These are phyloP conservation scores for Tetragonia tetragonoides DNA, from an alignment of 148 eudicot genomes.

Conservation along the genomic window DNA sequence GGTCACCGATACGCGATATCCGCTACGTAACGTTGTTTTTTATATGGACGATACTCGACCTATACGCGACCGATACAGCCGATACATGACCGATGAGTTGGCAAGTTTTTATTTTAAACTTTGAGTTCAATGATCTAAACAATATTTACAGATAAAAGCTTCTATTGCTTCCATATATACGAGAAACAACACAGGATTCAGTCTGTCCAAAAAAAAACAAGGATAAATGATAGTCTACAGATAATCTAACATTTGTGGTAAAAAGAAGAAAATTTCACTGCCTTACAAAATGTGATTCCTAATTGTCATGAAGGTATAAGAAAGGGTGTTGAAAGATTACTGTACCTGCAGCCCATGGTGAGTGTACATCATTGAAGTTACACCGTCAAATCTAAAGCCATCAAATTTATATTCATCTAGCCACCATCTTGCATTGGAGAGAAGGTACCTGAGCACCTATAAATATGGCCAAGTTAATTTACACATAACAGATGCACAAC, in stretches of 20 bases:
- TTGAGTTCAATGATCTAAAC: neutral
- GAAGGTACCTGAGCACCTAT: slow-evolving; percentile 88
- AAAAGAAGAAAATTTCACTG: neutral
- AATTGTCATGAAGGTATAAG: neutral
- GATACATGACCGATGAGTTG: too few relatives aligned
- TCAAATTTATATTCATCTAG: slow-evolving; percentile 97
- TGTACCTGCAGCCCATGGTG: slow-evolving; percentile 94
- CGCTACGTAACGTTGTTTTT: too few relatives aligned
- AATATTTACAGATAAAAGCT: neutral
- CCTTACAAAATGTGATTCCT: neutral
- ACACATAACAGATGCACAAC: slow-evolving; percentile 4
- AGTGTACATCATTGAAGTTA: slow-evolving; percentile 99
- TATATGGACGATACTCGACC: too few relatives aligned
- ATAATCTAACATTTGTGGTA: neutral
- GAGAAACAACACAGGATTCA: neutral
- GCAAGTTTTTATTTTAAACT: neutral
- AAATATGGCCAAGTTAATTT: slow-evolving; percentile 19
- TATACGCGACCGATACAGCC: too few relatives aligned
- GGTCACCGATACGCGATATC: too few relatives aligned
- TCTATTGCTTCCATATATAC: neutral
- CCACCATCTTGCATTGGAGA: slow-evolving; percentile 99
- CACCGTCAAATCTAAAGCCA: slow-evolving; percentile 98
- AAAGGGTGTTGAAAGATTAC: neutral
- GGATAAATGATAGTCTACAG: neutral
- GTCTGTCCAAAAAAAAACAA: neutral